Conservation (phyloP, 768 basidiomycete genomes). For the Lenzites betulinus region DNA sequence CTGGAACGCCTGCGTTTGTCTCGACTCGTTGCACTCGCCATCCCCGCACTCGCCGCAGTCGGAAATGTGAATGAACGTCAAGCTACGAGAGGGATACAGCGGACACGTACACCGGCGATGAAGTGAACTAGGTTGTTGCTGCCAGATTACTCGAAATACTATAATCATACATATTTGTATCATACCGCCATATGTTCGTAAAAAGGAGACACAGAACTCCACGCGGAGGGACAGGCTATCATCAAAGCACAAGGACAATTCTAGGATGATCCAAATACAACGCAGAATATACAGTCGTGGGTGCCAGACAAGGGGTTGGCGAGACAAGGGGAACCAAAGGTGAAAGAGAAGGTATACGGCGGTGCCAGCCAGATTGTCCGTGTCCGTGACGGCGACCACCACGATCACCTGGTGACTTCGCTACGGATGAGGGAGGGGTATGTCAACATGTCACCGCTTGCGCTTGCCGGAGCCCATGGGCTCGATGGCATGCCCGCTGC, state of each 20-base stretch:
- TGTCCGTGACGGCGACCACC: not conserved
- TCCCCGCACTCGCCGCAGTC: not conserved
- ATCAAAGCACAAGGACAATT: slow-evolving; percentile 19
- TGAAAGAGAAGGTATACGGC: not conserved
- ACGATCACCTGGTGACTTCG: not conserved
- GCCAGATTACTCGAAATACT: not conserved
- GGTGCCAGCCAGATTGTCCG: not conserved
- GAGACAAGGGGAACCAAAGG: not conserved
- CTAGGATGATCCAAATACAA: slow-evolving; percentile 19
- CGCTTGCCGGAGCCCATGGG: slow-evolving; percentile 28
- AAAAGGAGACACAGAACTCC: slow-evolving; percentile 6
- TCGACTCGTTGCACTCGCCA: not conserved
- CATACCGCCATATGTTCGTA: slow-evolving; percentile 15
- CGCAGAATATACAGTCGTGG: slow-evolving; percentile 13
- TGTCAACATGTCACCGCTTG: slow-evolving; percentile 29
- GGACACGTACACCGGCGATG: not conserved
- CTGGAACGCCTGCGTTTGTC: slow-evolving; percentile 9
- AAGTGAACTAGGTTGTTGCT: not conserved
- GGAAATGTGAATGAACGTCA: no score
- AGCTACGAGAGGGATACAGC: no score
- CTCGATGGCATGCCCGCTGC: slow-evolving; percentile 21
- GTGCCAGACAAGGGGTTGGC: not conserved
- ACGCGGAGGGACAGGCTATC: slow-evolving; percentile 15
- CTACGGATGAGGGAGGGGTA: not conserved
- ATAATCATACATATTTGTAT: slow-evolving; percentile 21